Base-by-base conservation (phyloP, 106 monocot genomes). In the Agapanthus africanus region DNA sequence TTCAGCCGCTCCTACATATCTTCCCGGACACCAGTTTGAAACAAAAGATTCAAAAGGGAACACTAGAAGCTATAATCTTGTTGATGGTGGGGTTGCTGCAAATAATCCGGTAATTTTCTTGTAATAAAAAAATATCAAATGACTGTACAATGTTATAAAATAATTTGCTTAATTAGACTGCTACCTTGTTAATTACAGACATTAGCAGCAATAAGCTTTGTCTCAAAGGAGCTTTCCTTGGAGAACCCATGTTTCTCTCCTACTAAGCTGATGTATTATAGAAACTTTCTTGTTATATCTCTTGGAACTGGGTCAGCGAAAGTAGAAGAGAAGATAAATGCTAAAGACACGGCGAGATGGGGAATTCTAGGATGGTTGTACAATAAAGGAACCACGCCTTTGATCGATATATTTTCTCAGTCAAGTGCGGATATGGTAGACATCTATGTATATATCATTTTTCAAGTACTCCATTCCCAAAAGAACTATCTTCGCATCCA, bases 351-450 rank as follows among this genome's bases (percentile, higher is more conserved):
- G 15, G 35, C 72, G 1, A 75, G 62, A 33, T 91, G 87, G 91
- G 91, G 91, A 23, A 61, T 75, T 11, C 34, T 91, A 7, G 50
- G 63, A 2, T 91, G 91, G 91, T 15, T 91, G 26, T 69, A 66
- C 33, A 70, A 66, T 30, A 33, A 27, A 10, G 80, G 84, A 6
- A 26, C 64, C 16, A 82, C 74, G 6, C 91, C 91, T 2, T 65
- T 91, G 36, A 70, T 91, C 25, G 84, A 91, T 31, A 57, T 70
- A 5, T 85, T 80, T 63, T 79, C 59, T 31, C 78, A 92, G 22
- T 73, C 77, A 1, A 91, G 87, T 32, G 76, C 74, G 19, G 91
- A 91, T 36, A 82, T 91, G 87, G 91, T 80, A 23, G 87, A 91
- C 56, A 78, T 91, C 13, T 79, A 84, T 27, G 56, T 76, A 4